Percentiles rank a stretch among this genome's conserved stretches.
phyloP scores from a whole-genome alignment of 768 basidiomycete species.

The Leucocoprinus sp. region DNA sequence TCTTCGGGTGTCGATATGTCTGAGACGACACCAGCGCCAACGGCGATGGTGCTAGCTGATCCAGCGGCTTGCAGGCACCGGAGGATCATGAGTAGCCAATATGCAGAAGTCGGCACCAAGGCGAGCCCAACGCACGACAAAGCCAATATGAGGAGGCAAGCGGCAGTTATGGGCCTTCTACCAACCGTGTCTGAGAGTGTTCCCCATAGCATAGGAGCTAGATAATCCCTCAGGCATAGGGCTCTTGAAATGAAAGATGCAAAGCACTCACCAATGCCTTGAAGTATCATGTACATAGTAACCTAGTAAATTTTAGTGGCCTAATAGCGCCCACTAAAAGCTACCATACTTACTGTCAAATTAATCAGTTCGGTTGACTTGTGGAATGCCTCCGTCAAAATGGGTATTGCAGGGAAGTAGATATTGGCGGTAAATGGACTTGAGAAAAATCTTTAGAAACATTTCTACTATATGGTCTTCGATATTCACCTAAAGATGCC shows the following conservation, averaged over 20 bases:
- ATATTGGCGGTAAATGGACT: conserved; percentile 71
- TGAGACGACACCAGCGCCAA: conserved; percentile 72
- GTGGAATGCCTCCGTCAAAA: conserved; percentile 51
- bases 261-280: conserved; percentile 51
- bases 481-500: conserved; percentile 52
- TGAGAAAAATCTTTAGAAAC: background rate
- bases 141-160: conserved; percentile 55
- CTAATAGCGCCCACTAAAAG: too few relatives aligned
- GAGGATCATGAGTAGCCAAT: conserved; percentile 76
- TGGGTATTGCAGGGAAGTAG: conserved; percentile 75
- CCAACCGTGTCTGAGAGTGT: conserved; percentile 61
- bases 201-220: conserved; percentile 66
- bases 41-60: conserved; percentile 69
- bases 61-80: conserved; percentile 75
- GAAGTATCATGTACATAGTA: conserved; percentile 67
- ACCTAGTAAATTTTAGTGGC: conserved; percentile 24
- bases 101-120: conserved; percentile 43
- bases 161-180: conserved; percentile 53
- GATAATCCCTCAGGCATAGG: conserved; percentile 1
- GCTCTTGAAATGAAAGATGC: background rate
- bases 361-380: conserved; percentile 68
- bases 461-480: background rate
- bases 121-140: conserved; percentile 58
- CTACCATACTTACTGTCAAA: conserved; percentile 44
- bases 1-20: conserved; percentile 71